Evolutionary conservation across 1,284 basidiomycete genomes (phyloP), one percentile per base, ranked within the genome.

Genomic region (Ustilago shanxiensis): DNA sequence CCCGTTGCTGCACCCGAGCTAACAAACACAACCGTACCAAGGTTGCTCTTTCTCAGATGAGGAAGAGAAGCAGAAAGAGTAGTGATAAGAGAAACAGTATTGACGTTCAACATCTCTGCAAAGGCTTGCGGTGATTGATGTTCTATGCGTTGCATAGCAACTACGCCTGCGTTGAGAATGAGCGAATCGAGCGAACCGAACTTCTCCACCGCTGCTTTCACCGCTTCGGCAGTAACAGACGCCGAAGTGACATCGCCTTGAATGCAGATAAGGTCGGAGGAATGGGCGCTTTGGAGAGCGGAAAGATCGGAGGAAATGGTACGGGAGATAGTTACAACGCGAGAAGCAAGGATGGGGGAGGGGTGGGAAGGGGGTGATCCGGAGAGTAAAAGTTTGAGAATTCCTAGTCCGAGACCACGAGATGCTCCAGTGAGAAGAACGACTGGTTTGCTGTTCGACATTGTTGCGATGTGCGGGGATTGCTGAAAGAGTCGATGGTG

Each of bases 1-100:
- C 91, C 91, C 4, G 89, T 88, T 5, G 94, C 92, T 6, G 93
- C 91, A 8, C 94, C 94, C 28, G 92, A 93, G 79, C 92, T 93
- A 31, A 95, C 89, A 77, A 95, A 92, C 18, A 95, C 88, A 35
- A 94, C 89, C 55, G 89, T 89, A 0, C 92, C 94, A 4, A 29
- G 16, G 2, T 49, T 49, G 0, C 83, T 56, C 75, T 89, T 87
- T 44, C 91, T 90, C 72, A 95, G 87, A 65, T 89, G 87, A 6
- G 94, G 93, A 3, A 94, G 87, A 5, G 90, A 87, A 5, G 89
- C 88, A 64, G 91, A 89, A 41, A 95, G 80, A 13, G 92, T 89
- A 13, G 90, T 89, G 54, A 95, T 86, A 45, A 94, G 88, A 1
- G 93, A 93, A 86, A 94, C 93, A 85, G 95, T 92, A 85, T 95